Percentiles rank a stretch among this genome's conserved stretches.
phyloP scores from a whole-genome alignment of 768 basidiomycete species.

The Boletus huronensis region DNA sequence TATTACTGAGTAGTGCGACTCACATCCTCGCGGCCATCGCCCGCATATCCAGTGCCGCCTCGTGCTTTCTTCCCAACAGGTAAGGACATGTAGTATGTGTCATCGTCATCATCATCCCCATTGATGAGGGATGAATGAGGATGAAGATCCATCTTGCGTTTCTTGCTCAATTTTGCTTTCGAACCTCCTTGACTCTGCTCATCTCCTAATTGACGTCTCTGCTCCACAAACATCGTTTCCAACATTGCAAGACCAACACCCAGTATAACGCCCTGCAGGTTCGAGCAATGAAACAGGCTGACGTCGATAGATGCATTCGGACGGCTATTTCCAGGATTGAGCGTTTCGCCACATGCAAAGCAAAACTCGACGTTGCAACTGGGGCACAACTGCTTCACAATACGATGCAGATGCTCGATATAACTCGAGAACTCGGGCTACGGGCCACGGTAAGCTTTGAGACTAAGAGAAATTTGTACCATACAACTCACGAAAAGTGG shows the following conservation, averaged over 20 bases:
- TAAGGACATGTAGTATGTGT: slow-evolving; percentile 40
- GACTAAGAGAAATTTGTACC: not conserved
- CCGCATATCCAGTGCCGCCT: slow-evolving; percentile 86
- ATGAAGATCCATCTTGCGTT: slow-evolving; percentile 38
- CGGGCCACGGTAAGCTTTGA: slow-evolving; percentile 10
- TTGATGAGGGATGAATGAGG: slow-evolving; percentile 19
- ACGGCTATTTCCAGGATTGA: slow-evolving; percentile 44
- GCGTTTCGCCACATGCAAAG: slow-evolving; percentile 71
- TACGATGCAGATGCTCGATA: slow-evolving; percentile 55
- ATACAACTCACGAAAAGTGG: slow-evolving; percentile 65
- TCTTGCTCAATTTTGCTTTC: slow-evolving; percentile 37
- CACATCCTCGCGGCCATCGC: slow-evolving; percentile 81
- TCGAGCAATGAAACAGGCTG: slow-evolving; percentile 82
- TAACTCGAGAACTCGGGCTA: slow-evolving; percentile 75
- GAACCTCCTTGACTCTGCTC: slow-evolving; percentile 23
- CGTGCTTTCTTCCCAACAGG: slow-evolving; percentile 62
- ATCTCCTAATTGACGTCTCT: slow-evolving; percentile 36
- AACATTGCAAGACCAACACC: slow-evolving; percentile 90
- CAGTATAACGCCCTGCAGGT: slow-evolving; percentile 84
- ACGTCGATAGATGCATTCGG: slow-evolving; percentile 46
- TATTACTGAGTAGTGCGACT: slow-evolving; percentile 29
- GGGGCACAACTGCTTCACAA: slow-evolving; percentile 60
- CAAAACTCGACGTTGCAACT: slow-evolving; percentile 62
- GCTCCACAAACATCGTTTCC: slow-evolving; percentile 66
- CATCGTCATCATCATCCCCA: slow-evolving; percentile 55